Conservation (phyloP, 139 green algal species). For the Prasinococcaceae sp. region DNA sequence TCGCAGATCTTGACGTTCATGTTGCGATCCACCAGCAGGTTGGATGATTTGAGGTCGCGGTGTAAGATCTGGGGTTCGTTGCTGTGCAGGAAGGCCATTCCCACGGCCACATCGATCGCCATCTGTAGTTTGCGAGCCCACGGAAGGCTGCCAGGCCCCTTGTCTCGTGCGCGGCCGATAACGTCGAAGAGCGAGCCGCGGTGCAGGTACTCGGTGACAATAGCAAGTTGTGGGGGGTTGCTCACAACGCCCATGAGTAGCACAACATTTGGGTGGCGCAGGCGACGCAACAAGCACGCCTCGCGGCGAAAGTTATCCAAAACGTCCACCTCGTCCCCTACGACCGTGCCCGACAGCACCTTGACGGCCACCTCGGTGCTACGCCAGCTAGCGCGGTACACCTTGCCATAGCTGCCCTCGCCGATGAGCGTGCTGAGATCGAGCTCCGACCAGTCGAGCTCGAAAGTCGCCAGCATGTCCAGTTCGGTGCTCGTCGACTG, state of each 20-base stretch:
- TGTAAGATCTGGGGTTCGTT: slow-evolving; percentile 55
- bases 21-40: slow-evolving; percentile 60
- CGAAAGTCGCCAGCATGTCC: too few species aligned
- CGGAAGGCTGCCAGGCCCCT: background rate
- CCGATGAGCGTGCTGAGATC: slow-evolving; percentile 45
- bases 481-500: too few species aligned
- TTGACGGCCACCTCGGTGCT: slow-evolving; percentile 77
- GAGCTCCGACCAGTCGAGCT: too few species aligned
- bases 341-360: slow-evolving; percentile 42
- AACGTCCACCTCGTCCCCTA: slow-evolving; percentile 30
- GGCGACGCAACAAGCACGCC: slow-evolving; percentile 43
- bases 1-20: slow-evolving; percentile 57
- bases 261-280: slow-evolving; percentile 51
- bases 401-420: slow-evolving; percentile 59
- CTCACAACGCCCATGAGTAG: slow-evolving; percentile 41
- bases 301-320: slow-evolving; percentile 21
- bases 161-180: too few species aligned
- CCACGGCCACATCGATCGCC: slow-evolving; percentile 11
- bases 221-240: slow-evolving; percentile 44
- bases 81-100: slow-evolving; percentile 53
- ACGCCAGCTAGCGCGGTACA: slow-evolving; percentile 50
- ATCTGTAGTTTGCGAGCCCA: slow-evolving; percentile 15
- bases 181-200: slow-evolving; percentile 49
- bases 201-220: slow-evolving; percentile 57
- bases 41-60: slow-evolving; percentile 53